These are phyloP conservation scores for Scedosporium boydii DNA, from an alignment of 2,329 filamentous ascomycete species.

Conservation along the genomic window DNA sequence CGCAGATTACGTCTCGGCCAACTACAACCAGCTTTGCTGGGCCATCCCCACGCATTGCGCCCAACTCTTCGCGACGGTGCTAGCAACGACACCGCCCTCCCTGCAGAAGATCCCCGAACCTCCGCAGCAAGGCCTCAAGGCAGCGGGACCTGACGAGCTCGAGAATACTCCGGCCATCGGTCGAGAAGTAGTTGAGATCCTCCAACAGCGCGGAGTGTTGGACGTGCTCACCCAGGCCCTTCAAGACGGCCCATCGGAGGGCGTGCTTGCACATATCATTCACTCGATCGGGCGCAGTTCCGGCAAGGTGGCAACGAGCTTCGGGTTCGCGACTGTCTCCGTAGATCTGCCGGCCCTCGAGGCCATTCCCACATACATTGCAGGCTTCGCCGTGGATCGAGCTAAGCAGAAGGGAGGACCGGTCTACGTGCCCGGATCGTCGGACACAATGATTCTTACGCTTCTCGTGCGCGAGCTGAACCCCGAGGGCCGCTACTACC, in stretches of 20 bases:
- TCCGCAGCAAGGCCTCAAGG: slow-evolving; percentile 61
- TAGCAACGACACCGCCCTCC: slow-evolving; percentile 70
- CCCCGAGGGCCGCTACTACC: slow-evolving; percentile 73
- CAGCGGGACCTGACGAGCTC: slow-evolving; percentile 66
- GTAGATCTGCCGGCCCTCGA: slow-evolving; percentile 67
- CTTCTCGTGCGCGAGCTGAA: slow-evolving; percentile 66
- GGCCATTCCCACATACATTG: slow-evolving; percentile 75
- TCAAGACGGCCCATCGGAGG: slow-evolving; percentile 54
- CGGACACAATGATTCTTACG: slow-evolving; percentile 62
- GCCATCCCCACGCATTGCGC: slow-evolving; percentile 75
- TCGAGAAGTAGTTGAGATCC: slow-evolving; percentile 49
- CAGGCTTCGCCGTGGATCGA: slow-evolving; percentile 57
- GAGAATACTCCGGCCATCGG: slow-evolving; percentile 56
- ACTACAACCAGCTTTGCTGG: slow-evolving; percentile 73
- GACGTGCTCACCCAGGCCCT: slow-evolving; percentile 50
- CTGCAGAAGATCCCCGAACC: slow-evolving; percentile 62
- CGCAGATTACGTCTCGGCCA: slow-evolving; percentile 82
- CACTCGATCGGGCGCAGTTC: slow-evolving; percentile 58
- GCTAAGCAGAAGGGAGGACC: slow-evolving; percentile 49
- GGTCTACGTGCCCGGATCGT: slow-evolving; percentile 31
- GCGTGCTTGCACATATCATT: slow-evolving; percentile 66
- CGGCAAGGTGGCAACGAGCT: slow-evolving; percentile 45
- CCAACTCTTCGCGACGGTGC: slow-evolving; percentile 79
- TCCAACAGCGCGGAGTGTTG: slow-evolving; percentile 46
- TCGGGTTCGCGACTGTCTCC: slow-evolving; percentile 56